phyloP scores from a whole-genome alignment of 768 basidiomycete species.

The Mycena olivaceomarginata region DNA sequence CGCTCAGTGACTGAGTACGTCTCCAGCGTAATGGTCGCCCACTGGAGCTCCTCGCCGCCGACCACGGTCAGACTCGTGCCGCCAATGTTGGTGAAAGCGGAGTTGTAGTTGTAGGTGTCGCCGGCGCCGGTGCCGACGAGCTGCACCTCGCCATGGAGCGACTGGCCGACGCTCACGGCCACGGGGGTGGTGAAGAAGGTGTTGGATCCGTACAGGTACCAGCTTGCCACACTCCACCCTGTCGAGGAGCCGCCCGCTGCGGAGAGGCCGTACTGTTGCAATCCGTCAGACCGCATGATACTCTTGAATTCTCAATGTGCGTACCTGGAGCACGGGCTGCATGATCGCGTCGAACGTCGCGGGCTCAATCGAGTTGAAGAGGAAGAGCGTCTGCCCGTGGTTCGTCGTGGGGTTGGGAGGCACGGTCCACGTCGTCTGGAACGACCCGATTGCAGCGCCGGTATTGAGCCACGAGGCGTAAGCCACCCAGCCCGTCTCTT shows the following conservation, averaged over 20 bases:
- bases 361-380: conserved; percentile 35
- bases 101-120: neutral
- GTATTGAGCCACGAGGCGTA: conserved; percentile 28
- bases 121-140: neutral
- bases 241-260: conserved; percentile 9
- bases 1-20: neutral
- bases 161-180: neutral
- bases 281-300: neutral
- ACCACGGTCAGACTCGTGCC: neutral
- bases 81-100: neutral
- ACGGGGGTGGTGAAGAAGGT: neutral
- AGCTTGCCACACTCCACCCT: neutral
- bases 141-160: neutral
- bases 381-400: conserved; percentile 23
- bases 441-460: conserved; percentile 6
- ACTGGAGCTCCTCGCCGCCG: neutral
- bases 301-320: neutral
- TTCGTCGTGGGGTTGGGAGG: conserved; percentile 19
- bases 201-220: neutral
- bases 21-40: conserved; percentile 6
- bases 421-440: conserved; percentile 31
- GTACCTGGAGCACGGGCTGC: conserved; percentile 36
- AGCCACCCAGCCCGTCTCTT: conserved; percentile 29
- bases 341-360: conserved; percentile 4
- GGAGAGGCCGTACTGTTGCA: conserved; percentile 13